Evolutionary conservation across 2,329 filamentous ascomycete species (phyloP), one percentile per base, ranked within the genome.

Genomic region (Pleomassaria siparia): DNA sequence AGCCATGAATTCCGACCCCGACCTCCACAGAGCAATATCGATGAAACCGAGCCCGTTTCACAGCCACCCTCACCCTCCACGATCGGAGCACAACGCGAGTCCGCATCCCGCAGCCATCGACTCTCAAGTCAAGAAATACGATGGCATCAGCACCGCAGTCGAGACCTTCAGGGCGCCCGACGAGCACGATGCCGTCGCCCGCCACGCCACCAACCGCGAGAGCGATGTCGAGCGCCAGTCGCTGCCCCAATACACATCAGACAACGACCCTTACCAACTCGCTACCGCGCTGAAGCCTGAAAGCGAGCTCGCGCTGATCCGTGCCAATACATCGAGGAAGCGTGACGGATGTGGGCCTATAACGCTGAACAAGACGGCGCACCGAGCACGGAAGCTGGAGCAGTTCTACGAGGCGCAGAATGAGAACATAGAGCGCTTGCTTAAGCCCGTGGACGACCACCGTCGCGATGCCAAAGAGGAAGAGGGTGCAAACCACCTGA

Each of bases 381-480:
- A 70, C 54, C 63, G 72, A 55, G 70, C 80, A 12, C 78, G 75
- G 55, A 85, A 82, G 62, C 69, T 97, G 13, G 81, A 88, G 62
- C 81, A 83, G 42, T 97, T 96, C 75, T 97, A 97, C 77, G 82
- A 89, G 67, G 80, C 80, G 24, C 92, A 99, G 68, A 99, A 99
- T 68, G 89, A 91, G 69, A 91, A 89, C 60, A 99, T 99, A 57
- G 84, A 96, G 74, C 84, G 89, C 10, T 81, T 96, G 73, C 79
- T 97, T 56, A 96, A 96, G 74, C 86, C 88, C 2, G 92, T 97
- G 2, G 90, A 96, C 64, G 90, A 96, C 65, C 94, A 97, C 72
- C 80, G 88, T 15, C 84, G 86, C 28, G 86, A 90, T 40, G 91
- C 91, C 28, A 86, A 83, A 55, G 87, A 95, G 59, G 83, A 91